Base-by-base conservation (phyloP, 108 stramenopile genomes). In the Nitzschia palea region DNA sequence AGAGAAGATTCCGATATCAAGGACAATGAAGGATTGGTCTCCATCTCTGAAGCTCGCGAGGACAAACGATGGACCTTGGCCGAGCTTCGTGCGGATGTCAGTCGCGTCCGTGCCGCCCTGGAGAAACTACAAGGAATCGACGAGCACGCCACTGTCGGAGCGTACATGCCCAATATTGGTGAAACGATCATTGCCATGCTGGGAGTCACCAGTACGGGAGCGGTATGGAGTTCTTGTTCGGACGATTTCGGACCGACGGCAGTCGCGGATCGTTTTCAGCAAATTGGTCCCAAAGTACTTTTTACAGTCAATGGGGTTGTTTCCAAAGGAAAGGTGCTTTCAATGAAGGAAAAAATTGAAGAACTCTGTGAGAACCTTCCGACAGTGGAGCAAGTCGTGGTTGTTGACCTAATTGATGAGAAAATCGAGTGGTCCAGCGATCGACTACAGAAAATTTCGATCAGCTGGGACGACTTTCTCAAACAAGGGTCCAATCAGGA, bases 141-240 rank as follows among this genome's bases (percentile, higher is more conserved):
- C 0, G 43, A 33, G 0, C 18, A 71, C 4, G 67, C 70, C 23
- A 40, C 70, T 26, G 28, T 31, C 18, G 76, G 63, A 23, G 68
- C 61, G 23, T 77, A 69, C 44, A n/a, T 70, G 42, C 62, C 76
- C 1, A 77, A 77, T 30, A 64, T 71, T 44, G 70, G 70, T 14
- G 76, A 77, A 65, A 55, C 68, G 4, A 57, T 77, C 30, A 51
- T 77, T 31, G 70, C 76, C 28, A 77, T 77, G 76, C 44, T 77
- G 27, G 76, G 70, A 15, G 55, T 70, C 3, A 65, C 76, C 10
- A 57, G 61, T 44, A 71, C 64, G 12, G 76, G 76, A 32, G 70
- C 70, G 9, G 40, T 52, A 6, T 77, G 76, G 76, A 57, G 69
- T 42, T 77, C 76, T 4, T 71, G 69, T 22, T 71, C 70, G 4